These are phyloP conservation scores for Eimeria falciformis DNA, from an alignment of 169 alveolate species.

Conservation along the genomic window DNA sequence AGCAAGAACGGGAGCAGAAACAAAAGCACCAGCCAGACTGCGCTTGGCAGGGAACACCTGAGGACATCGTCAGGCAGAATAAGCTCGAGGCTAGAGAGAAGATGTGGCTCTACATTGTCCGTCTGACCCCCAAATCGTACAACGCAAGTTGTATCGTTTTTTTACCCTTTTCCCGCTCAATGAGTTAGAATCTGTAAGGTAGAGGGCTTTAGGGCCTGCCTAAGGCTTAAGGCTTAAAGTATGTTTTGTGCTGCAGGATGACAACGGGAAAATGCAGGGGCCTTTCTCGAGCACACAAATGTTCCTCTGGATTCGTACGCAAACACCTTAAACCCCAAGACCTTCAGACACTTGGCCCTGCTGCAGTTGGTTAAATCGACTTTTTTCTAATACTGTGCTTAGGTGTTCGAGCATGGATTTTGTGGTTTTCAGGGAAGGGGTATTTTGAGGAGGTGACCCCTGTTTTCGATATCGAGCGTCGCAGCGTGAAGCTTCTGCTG, in stretches of 20 bases:
- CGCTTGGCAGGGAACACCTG: too few species aligned
- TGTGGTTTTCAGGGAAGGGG: neutral
- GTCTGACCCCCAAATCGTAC: neutral
- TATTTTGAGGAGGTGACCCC: slow-evolving; percentile 1
- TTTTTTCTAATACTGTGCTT: too few species aligned
- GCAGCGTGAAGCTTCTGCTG: neutral
- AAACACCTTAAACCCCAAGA: too few species aligned
- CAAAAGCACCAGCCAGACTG: too few species aligned
- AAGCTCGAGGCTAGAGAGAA: neutral
- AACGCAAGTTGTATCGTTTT: too few species aligned
- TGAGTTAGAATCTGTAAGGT: neutral
- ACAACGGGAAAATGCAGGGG: neutral
- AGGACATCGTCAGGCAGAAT: too few species aligned
- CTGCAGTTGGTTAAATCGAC: too few species aligned
- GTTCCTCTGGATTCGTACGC: slow-evolving; percentile 31
- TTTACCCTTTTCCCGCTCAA: neutral
- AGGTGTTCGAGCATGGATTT: neutral
- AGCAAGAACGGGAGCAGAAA: neutral
- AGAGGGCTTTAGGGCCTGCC: neutral
- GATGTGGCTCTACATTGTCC: slow-evolving; percentile 1
- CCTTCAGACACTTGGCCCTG: too few species aligned
- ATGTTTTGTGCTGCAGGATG: slow-evolving; percentile 31
- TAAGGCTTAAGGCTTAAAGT: neutral
- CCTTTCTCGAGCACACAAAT: slow-evolving; percentile 33
- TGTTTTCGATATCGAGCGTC: neutral